Conservation (phyloP, 2,329 filamentous ascomycete species). For the Escovopsis sp. region DNA sequence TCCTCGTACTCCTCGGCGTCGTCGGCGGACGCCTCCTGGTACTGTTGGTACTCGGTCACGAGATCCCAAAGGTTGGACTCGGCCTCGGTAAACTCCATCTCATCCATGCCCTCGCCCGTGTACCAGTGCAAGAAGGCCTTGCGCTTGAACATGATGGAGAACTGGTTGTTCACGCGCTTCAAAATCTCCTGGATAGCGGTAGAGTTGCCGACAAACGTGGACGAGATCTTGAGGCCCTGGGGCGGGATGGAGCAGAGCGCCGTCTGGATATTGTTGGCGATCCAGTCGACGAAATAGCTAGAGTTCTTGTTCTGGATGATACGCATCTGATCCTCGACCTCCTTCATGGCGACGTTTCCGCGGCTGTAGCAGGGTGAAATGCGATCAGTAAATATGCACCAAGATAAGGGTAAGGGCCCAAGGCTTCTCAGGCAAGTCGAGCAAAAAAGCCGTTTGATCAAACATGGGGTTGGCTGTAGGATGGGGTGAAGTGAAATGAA, state of each 20-base stretch:
- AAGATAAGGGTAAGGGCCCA: too few species aligned
- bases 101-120: slow-evolving; percentile 99
- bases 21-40: slow-evolving; percentile 94
- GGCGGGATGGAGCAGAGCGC: slow-evolving; percentile 97
- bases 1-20: slow-evolving; percentile 91
- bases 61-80: slow-evolving; percentile 99
- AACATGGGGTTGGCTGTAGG: slow-evolving; percentile 26
- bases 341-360: slow-evolving; percentile 99
- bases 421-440: too few species aligned
- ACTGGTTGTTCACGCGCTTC: slow-evolving; percentile 99
- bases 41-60: slow-evolving; percentile 98
- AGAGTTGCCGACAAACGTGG: slow-evolving; percentile 97
- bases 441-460: too few species aligned
- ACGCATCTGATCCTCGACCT: slow-evolving; percentile 99
- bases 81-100: slow-evolving; percentile 99
- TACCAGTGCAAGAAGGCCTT: slow-evolving; percentile 99
- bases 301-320: slow-evolving; percentile 99
- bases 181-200: slow-evolving; percentile 99
- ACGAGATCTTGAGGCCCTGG: slow-evolving; percentile 94
- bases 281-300: slow-evolving; percentile 99
- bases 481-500: slow-evolving; percentile 18
- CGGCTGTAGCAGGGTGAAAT: slow-evolving; percentile 41
- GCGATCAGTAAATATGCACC: too few species aligned
- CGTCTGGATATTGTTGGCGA: slow-evolving; percentile 99
- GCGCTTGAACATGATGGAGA: slow-evolving; percentile 98